These are phyloP conservation scores for Spathaspora hagerdaliae DNA, from an alignment of 805 yeast genomes.

Conservation along the genomic window DNA sequence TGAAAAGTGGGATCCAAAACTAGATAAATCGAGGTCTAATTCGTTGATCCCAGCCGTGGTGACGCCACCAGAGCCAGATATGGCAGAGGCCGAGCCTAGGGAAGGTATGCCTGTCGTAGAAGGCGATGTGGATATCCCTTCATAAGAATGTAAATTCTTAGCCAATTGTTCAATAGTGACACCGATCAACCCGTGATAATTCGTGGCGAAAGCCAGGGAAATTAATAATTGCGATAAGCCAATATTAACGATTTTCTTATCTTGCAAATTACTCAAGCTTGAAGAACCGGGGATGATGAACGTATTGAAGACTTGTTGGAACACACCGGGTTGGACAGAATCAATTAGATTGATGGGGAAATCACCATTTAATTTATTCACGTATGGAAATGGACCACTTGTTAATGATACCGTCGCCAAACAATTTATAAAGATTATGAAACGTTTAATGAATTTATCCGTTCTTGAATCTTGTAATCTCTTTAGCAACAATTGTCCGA, in stretches of 20 bases:
- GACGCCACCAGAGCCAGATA: conserved; percentile 4
- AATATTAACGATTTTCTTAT: conserved; percentile 50
- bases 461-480: conserved; percentile 79
- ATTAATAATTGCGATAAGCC: conserved; percentile 47
- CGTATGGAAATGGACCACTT: conserved; percentile 2
- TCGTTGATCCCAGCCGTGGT: conserved; percentile 35
- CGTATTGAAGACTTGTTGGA: conserved; percentile 47
- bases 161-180: conserved; percentile 31
- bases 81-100: no score
- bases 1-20: conserved; percentile 86
- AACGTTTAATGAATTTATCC: conserved; percentile 70
- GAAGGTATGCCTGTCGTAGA: conserved; percentile 13
- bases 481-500: conserved; percentile 72
- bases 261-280: conserved; percentile 46
- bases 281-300: conserved; percentile 51
- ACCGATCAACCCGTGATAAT: conserved; percentile 17
- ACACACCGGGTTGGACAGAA: conserved; percentile 62
- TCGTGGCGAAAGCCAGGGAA: conserved; percentile 8
- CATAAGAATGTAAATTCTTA: conserved; percentile 24
- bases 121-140: conserved; percentile 20
- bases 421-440: conserved; percentile 54
- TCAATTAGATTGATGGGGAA: conserved; percentile 67
- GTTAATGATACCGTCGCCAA: conserved; percentile 11
- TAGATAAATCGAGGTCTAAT: conserved; percentile 50
- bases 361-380: conserved; percentile 17